Percentiles rank a stretch among this genome's conserved stretches.
Conservation (phyloP, 352 stramenopile species). For the Globisporangium perplexum region DNA sequence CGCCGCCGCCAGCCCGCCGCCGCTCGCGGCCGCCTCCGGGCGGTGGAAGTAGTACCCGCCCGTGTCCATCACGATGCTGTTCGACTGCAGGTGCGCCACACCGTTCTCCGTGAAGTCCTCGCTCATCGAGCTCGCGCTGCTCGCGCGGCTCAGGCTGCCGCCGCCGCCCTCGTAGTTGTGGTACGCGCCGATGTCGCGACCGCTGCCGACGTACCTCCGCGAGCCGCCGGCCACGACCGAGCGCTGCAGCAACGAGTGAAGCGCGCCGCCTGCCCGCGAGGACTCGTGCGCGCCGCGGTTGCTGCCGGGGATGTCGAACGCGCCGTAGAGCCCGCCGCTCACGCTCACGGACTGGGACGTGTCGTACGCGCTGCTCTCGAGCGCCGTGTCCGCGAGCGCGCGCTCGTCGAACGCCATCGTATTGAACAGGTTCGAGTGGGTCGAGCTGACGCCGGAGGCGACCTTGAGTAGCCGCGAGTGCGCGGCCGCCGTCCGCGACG, state of each 20-base stretch:
- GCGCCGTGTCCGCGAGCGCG: conserved; percentile 22
- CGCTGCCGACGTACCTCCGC: conserved; percentile 19
- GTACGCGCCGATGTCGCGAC: conserved; percentile 18
- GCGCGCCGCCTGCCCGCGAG: conserved; percentile 12
- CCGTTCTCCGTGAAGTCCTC: conserved; percentile 28
- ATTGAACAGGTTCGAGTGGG: conserved; percentile 23
- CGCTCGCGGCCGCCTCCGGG: conserved; percentile 9
- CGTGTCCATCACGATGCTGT: conserved; percentile 60
- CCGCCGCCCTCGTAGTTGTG: conserved; percentile 28
- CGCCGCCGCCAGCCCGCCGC: conserved; percentile 8
- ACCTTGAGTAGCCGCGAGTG: conserved; percentile 8
- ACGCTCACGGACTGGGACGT: conserved; percentile 18
- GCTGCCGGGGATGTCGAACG: conserved; percentile 19
- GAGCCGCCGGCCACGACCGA: conserved; percentile 22
- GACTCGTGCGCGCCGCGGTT: conserved; percentile 14
- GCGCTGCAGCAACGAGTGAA: conserved; percentile 21
- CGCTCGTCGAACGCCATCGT: conserved; percentile 48
- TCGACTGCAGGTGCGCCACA: conserved; percentile 25
- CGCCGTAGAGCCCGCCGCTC: conserved; percentile 3
- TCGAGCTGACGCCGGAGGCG: conserved; percentile 16
- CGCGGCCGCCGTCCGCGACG: conserved; percentile 7
- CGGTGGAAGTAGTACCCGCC: conserved; percentile 73
- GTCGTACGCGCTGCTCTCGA: conserved; percentile 22
- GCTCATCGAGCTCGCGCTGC: conserved; percentile 43
- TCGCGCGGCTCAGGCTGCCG: conserved; percentile 29